phyloP scores from a whole-genome alignment of 306 rosid genomes.

The Vigna angularis region DNA sequence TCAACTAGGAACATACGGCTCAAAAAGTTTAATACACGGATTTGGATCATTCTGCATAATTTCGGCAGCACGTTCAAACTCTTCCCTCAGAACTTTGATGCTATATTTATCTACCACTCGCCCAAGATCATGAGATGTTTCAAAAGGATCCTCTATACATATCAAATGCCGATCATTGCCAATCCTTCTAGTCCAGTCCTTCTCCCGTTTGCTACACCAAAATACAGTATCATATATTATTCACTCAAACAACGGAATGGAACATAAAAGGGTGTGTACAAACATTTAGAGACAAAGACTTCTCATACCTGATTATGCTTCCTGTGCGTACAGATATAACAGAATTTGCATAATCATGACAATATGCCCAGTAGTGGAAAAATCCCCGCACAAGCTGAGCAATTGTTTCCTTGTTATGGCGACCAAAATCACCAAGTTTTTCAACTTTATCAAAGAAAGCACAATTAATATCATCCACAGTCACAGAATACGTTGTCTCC shows the following conservation, averaged over 20 bases:
- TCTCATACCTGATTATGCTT: conserved; percentile 72
- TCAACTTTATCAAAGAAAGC: conserved; percentile 87
- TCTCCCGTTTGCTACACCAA: conserved; percentile 74
- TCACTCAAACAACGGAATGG: neutral
- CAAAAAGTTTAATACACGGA: conserved; percentile 88
- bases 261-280: neutral
- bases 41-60: conserved; percentile 81
- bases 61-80: conserved; percentile 93
- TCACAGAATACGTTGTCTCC: conserved; percentile 68
- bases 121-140: conserved; percentile 91
- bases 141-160: conserved; percentile 98
- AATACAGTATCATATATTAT: neutral
- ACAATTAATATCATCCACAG: conserved; percentile 72
- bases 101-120: conserved; percentile 92
- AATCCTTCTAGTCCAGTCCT: conserved; percentile 96
- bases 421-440: conserved; percentile 67
- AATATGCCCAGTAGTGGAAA: conserved; percentile 94
- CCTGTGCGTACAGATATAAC: conserved; percentile 93
- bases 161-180: conserved; percentile 95
- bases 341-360: conserved; percentile 82
- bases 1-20: conserved; percentile 65
- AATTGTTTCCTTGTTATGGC: conserved; percentile 71
- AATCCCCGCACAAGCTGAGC: conserved; percentile 93
- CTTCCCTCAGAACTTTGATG: conserved; percentile 92
- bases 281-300: neutral